phyloP scores from a whole-genome alignment of 2,329 filamentous ascomycete genomes.

The Hymenoscyphus fraxineus region DNA sequence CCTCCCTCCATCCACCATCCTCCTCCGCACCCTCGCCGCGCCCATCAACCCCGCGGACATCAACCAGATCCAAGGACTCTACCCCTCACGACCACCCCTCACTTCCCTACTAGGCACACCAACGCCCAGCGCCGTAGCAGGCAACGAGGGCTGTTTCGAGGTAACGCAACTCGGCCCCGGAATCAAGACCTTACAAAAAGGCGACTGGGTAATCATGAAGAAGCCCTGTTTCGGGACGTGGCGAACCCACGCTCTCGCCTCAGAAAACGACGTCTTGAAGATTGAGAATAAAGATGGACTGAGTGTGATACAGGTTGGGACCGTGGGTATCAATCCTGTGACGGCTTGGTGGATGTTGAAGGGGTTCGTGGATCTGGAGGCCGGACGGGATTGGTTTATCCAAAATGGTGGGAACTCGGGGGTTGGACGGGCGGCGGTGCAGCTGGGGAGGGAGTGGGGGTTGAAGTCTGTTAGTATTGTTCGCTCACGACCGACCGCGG shows the following conservation, averaged over 20 bases:
- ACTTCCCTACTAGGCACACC: slow-evolving; percentile 71
- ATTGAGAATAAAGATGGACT: slow-evolving; percentile 69
- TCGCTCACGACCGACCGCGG: slow-evolving; percentile 62
- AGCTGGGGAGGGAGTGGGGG: slow-evolving; percentile 82
- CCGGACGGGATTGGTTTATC: slow-evolving; percentile 86
- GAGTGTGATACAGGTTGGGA: slow-evolving; percentile 74
- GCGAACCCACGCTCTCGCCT: slow-evolving; percentile 80
- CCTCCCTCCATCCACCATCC: slow-evolving; percentile 62
- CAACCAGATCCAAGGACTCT: slow-evolving; percentile 96
- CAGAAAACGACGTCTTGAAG: slow-evolving; percentile 58
- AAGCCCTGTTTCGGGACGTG: slow-evolving; percentile 84
- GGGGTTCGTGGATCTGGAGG: slow-evolving; percentile 57
- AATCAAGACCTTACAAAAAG: slow-evolving; percentile 52
- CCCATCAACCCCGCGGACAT: slow-evolving; percentile 97
- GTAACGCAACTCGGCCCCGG: slow-evolving; percentile 66
- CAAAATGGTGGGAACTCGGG: slow-evolving; percentile 96
- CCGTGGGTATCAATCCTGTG: slow-evolving; percentile 87
- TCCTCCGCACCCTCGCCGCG: slow-evolving; percentile 81
- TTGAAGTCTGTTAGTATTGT: slow-evolving; percentile 88
- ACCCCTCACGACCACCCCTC: slow-evolving; percentile 80
- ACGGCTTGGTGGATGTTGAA: slow-evolving; percentile 91
- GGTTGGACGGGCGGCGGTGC: slow-evolving; percentile 86
- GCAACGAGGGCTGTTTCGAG: slow-evolving; percentile 93
- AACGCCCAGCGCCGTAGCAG: slow-evolving; percentile 71
- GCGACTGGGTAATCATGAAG: slow-evolving; percentile 93